Base-by-base conservation (phyloP, 192 early-diverging fungal species). In the Coemansia sp. region DNA sequence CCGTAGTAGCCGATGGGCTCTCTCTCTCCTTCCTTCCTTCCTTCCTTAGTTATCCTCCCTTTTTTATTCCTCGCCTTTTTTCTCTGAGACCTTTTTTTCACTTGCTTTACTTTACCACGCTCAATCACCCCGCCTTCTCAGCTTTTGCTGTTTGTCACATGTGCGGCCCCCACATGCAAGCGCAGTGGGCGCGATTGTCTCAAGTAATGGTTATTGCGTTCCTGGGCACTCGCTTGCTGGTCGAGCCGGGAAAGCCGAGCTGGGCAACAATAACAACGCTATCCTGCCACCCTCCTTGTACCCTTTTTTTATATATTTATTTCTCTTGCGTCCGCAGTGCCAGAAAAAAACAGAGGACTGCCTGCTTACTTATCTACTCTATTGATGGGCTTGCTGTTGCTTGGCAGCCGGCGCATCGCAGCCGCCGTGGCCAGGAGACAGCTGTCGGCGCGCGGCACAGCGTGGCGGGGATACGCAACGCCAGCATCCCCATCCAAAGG, bases 11-110 rank as follows among this genome's bases (percentile, higher is more conserved):
- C 2, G 17, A 16, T 51, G 42, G 42, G 42, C 14, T 49, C 46
- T 22, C 50, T 19, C 48, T 0, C 53, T 62, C 61, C 42, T 16
- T 9, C 16, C 48, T 57, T 37, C 17, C 25, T 14, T 45, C 58
- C 50, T 61, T 59, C 60, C 17, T 61, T 20, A 58, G 9, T 54
- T 19, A 17, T 61, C 32, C 7, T 44, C 48, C 37, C 8, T 73
- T 11, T 54, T 40, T 45, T 16, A 19, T 57, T 45, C 9, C 7
- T 65, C 64, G 19, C 49, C n/a, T 50, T 20, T 4, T 42, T 69
- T 32, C 43, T 45, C 4, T 10, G 17, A 59, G n/a, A n/a, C n/a
- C n/a, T n/a, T n/a, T n/a, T n/a, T n/a, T 40, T 17, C n/a, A 38
- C 2, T 39, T 39, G 8, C 10, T 12, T 55, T n/a, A n/a, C n/a